Evolutionary conservation across 306 rosid genomes (phyloP).

Genomic region (Quercus bicolor): DNA sequence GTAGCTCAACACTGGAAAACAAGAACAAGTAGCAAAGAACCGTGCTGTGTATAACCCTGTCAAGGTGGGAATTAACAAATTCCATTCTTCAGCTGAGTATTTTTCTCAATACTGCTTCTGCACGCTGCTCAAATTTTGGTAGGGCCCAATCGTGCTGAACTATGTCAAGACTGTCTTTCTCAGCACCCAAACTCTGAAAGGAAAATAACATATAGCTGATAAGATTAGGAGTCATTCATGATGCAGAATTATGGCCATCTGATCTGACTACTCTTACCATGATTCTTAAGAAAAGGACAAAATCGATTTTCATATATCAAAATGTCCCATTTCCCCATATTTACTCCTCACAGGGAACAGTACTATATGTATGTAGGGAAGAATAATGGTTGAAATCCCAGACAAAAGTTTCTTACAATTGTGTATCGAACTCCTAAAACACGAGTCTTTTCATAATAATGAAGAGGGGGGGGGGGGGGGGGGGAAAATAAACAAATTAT

Average conservation of each 20-base stretch:
- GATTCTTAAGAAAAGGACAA: background rate
- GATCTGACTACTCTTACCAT: background rate
- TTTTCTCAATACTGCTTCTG: slow-evolving; percentile 71
- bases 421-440: background rate
- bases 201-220: background rate
- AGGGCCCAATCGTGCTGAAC: slow-evolving; percentile 93
- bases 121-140: slow-evolving; percentile 85
- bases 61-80: background rate
- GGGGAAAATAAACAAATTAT: too few species aligned
- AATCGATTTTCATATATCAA: background rate
- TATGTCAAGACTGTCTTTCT: slow-evolving; percentile 97
- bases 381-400: background rate
- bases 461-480: too few species aligned
- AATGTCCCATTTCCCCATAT: background rate
- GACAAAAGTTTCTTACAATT: background rate
- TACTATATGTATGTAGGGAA: background rate
- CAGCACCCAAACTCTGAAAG: slow-evolving; percentile 80
- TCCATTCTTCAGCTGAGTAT: slow-evolving; percentile 35
- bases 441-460: background rate
- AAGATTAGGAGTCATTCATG: background rate
- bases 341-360: background rate
- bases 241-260: background rate
- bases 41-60: background rate
- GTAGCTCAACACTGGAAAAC: background rate
- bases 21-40: background rate